A percentile compares a stretch with the other conserved stretches of the same genome.
phyloP scores from a whole-genome alignment of 129 eudicot genomes.

The Helianthus tuberosus region DNA sequence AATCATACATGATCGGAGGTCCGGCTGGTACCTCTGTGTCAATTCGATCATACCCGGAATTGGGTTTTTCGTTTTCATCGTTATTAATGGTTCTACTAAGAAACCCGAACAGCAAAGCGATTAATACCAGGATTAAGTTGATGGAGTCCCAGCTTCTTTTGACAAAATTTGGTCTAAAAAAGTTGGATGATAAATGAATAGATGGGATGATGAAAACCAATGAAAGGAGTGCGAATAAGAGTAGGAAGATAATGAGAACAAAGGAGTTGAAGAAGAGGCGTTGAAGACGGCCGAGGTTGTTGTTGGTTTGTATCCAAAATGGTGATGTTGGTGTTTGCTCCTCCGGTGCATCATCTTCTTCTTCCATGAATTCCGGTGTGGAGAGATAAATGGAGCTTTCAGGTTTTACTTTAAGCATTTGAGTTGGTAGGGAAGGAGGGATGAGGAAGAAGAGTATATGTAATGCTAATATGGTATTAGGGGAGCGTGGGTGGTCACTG shows the following conservation, averaged over 20 bases:
- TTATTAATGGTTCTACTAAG: conserved; percentile 59
- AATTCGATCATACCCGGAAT: conserved; percentile 35
- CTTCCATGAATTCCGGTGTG: conserved; percentile 49
- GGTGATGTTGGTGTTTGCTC: conserved; percentile 43
- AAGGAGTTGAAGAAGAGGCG: conserved; percentile 69
- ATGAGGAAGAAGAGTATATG: background rate
- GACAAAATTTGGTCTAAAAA: conserved; percentile 53
- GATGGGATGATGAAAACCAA: conserved; percentile 59
- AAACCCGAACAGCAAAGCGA: conserved; percentile 77
- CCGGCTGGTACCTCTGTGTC: conserved; percentile 36
- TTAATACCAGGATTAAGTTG: conserved; percentile 59
- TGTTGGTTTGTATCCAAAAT: conserved; percentile 71
- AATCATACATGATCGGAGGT: conserved; percentile 45
- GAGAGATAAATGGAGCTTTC: conserved; percentile 20
- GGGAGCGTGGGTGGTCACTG: no score
- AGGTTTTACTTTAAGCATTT: conserved; percentile 43
- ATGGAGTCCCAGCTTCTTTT: conserved; percentile 86
- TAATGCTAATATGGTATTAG: background rate
- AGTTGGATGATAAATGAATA: conserved; percentile 36
- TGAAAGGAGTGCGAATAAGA: conserved; percentile 59
- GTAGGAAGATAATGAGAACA: conserved; percentile 47
- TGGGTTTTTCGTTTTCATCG: conserved; percentile 34
- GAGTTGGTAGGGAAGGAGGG: conserved; percentile 26
- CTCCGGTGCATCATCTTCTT: conserved; percentile 43
- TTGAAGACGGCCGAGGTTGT: conserved; percentile 40